These are phyloP conservation scores for Ceratocystis destructans DNA, from an alignment of 2,329 filamentous ascomycete genomes.

Conservation along the genomic window DNA sequence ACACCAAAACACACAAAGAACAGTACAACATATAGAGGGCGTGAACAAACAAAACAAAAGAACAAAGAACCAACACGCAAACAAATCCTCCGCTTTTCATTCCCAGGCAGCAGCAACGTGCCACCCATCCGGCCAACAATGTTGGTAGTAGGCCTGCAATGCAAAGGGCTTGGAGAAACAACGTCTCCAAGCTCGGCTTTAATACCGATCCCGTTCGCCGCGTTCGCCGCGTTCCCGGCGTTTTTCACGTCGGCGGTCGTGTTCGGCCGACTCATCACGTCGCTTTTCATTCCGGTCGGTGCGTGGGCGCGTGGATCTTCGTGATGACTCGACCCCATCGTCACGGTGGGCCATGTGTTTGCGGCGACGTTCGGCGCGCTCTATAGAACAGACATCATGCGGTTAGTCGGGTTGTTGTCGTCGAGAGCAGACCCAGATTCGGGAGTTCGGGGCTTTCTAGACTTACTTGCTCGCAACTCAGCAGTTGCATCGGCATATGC, in stretches of 20 bases:
- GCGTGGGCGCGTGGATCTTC: conserved; percentile 20
- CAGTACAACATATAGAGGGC: background rate
- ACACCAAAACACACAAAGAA: background rate
- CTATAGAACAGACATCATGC: background rate
- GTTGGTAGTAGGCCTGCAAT: too few species aligned
- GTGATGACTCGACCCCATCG: background rate
- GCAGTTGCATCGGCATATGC: conserved; percentile 70
- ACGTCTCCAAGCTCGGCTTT: background rate
- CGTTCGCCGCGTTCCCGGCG: conserved; percentile 17
- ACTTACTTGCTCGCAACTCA: conserved; percentile 59
- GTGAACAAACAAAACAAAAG: background rate
- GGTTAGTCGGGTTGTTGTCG: too few species aligned
- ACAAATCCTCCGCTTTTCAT: background rate
- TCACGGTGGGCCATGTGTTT: background rate
- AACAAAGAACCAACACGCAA: background rate
- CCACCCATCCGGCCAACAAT: background rate
- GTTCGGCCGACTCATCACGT: conserved; percentile 12
- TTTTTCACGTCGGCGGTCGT: conserved; percentile 18
- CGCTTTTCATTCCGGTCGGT: conserved; percentile 11
- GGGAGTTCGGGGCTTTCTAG: background rate
- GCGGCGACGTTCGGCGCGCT: background rate
- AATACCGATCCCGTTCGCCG: conserved; percentile 1
- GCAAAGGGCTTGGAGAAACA: too few species aligned
- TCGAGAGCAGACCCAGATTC: background rate
- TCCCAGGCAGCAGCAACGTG: background rate